phyloP scores from a whole-genome alignment of 257 asterid species.

The Capsicum baccatum region DNA sequence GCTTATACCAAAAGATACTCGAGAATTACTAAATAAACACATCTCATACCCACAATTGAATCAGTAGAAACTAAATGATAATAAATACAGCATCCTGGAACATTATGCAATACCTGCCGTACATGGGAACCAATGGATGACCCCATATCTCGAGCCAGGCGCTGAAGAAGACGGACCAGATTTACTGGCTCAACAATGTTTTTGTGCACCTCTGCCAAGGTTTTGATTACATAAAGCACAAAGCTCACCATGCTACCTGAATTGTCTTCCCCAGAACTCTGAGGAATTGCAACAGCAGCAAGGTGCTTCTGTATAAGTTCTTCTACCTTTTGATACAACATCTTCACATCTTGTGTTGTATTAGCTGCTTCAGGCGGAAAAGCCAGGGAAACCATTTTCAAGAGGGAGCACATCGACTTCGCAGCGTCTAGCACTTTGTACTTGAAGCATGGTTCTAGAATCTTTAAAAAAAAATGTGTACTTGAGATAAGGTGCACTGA shows the following conservation, averaged over 20 bases:
- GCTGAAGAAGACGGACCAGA: constrained; percentile 93
- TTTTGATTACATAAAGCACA: constrained; percentile 86
- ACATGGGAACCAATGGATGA: constrained; percentile 69
- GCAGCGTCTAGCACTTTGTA: constrained; percentile 99
- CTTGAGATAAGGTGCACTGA: constrained; percentile 19
- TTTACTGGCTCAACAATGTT: constrained; percentile 79
- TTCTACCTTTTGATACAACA: constrained; percentile 93
- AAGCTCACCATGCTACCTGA: constrained; percentile 93
- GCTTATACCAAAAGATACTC: constrained; percentile 11
- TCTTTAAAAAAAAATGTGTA: constrained; percentile 50
- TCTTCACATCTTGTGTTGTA: constrained; percentile 86
- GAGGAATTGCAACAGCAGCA: constrained; percentile 89
- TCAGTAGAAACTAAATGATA: constrained; percentile 15
- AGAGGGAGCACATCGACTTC: constrained; percentile 84
- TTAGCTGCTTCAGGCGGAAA: constrained; percentile 83
- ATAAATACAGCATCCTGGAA: constrained; percentile 24
- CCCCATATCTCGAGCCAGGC: constrained; percentile 94
- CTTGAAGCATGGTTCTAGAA: constrained; percentile 98
- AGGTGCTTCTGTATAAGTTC: constrained; percentile 97
- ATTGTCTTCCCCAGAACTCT: constrained; percentile 86
- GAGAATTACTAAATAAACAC: background rate
- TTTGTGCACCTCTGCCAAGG: constrained; percentile 88
- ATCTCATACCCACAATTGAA: constrained; percentile 8
- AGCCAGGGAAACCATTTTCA: constrained; percentile 93
- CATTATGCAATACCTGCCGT: constrained; percentile 70